These are phyloP conservation scores for Ceratorhiza oryzae-sativae DNA, from an alignment of 1,284 basidiomycete genomes.

Conservation along the genomic window DNA sequence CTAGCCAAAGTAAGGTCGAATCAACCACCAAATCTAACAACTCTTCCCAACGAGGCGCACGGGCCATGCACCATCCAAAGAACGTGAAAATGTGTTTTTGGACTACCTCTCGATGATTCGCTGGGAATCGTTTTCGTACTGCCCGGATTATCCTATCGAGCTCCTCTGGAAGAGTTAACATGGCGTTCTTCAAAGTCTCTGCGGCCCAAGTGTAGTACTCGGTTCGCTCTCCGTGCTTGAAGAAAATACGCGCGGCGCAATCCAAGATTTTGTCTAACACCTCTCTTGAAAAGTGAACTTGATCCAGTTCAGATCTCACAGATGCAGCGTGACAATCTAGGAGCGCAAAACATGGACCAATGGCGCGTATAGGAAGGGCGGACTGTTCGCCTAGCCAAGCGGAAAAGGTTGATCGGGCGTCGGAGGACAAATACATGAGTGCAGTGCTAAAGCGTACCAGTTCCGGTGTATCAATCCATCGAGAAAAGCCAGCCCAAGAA, in stretches of 20 bases:
- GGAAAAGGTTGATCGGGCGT: background rate
- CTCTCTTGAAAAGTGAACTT: background rate
- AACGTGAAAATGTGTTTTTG: conserved; percentile 50
- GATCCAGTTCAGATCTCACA: background rate
- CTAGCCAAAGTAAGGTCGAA: conserved; percentile 47
- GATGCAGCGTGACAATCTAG: conserved; percentile 20
- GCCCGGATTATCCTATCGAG: background rate
- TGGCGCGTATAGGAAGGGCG: background rate
- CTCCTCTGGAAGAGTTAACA: background rate
- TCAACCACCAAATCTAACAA: conserved; percentile 39
- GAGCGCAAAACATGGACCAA: conserved; percentile 28
- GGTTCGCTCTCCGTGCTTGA: conserved; percentile 22
- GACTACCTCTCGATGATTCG: conserved; percentile 14
- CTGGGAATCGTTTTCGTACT: conserved; percentile 9
- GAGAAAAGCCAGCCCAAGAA: background rate
- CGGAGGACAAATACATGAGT: conserved; percentile 17
- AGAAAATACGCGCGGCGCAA: conserved; percentile 17
- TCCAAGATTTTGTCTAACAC: conserved; percentile 4
- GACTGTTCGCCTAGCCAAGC: conserved; percentile 18
- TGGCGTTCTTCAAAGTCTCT: background rate
- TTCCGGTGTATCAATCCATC: conserved; percentile 24
- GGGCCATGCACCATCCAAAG: conserved; percentile 47
- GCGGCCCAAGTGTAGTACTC: conserved; percentile 18
- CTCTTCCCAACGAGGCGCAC: conserved; percentile 24
- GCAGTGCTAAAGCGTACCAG: conserved; percentile 9